Conservation (phyloP, 768 basidiomycete species). For the Russula olivacea region DNA sequence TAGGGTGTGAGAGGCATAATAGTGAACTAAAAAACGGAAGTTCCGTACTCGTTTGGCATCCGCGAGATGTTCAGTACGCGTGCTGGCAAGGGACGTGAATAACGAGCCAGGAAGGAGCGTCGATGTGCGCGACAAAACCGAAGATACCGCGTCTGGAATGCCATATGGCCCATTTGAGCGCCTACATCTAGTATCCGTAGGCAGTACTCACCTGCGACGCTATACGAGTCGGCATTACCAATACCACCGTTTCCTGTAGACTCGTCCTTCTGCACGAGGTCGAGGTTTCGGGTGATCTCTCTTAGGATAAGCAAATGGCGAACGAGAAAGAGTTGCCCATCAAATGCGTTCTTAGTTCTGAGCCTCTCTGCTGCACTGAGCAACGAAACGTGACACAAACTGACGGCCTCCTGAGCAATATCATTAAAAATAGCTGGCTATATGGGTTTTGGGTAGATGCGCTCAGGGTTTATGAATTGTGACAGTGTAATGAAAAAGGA, state of each 20-base stretch:
- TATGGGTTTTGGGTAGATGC: background rate
- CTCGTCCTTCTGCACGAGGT: slow-evolving; percentile 47
- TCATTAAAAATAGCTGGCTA: slow-evolving; percentile 96
- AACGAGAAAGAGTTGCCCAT: slow-evolving; percentile 82
- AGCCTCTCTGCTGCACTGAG: slow-evolving; percentile 65
- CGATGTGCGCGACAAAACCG: slow-evolving; percentile 55
- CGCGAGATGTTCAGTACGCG: slow-evolving; percentile 54
- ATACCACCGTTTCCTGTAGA: slow-evolving; percentile 30
- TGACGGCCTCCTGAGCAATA: slow-evolving; percentile 89
- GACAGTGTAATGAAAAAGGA: background rate
- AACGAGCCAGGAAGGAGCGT: slow-evolving; percentile 60
- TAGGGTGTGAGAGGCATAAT: background rate
- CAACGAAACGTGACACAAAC: slow-evolving; percentile 76
- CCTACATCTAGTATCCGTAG: background rate
- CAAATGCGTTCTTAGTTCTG: slow-evolving; percentile 47
- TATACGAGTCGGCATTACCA: slow-evolving; percentile 38
- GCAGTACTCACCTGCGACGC: slow-evolving; percentile 50
- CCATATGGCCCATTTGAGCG: background rate
- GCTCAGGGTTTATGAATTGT: background rate
- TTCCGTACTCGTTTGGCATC: slow-evolving; percentile 65
- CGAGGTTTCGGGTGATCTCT: slow-evolving; percentile 77
- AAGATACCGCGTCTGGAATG: slow-evolving; percentile 47
- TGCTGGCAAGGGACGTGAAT: slow-evolving; percentile 65
- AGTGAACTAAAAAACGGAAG: background rate
- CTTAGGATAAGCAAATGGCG: slow-evolving; percentile 88